Base-by-base conservation (phyloP, 2,329 filamentous ascomycete genomes). In the Fusarium anthophilum region DNA sequence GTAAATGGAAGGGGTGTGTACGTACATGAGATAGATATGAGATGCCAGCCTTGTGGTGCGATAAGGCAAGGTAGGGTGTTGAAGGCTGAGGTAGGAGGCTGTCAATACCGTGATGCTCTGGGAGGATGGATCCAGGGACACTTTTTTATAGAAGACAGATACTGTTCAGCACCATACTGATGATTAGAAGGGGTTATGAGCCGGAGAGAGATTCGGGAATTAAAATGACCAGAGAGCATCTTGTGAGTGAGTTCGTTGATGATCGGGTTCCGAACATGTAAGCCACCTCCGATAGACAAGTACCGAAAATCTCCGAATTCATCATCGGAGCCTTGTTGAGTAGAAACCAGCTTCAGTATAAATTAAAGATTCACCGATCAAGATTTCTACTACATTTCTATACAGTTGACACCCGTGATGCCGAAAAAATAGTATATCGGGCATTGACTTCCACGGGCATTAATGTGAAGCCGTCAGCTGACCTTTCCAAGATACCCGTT, bases 251-350 rank as follows among this genome's bases (percentile, higher is more conserved):
- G 63, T 51, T 32, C 47, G 56, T 47, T 54, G 60, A 41, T 50
- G 59, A 44, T 74, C 71, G 71, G 72, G 63, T 74, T 69, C 72
- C 68, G 70, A 66, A 35, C 9, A 45, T 58, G 65, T 73, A 54
- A 70, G 69, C 64, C 37, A 38, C 38, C 32, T 38, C 48, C 20
- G 55, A 43, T 53, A 37, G 12, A 24, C 17, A 53, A 51, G 12
- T 8, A 37, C 45, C 54, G 41, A 53, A 54, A 47, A 22, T 61
- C 35, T 41, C 53, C 47, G 62, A 47, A 8, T 8, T 41, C 26
- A 24, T 26, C n/a, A 53, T 44, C 26, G 30, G 48, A 67, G 45
- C 8, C 17, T 24, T 44, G 13, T 37, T 24, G 3, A 10, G 20
- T 6, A 30, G 37, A 8, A 67, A 26, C 30, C 18, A 45, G 17